Evolutionary conservation across 2,329 filamentous ascomycete genomes (phyloP).

Genomic region (Ascochyta fabae): DNA sequence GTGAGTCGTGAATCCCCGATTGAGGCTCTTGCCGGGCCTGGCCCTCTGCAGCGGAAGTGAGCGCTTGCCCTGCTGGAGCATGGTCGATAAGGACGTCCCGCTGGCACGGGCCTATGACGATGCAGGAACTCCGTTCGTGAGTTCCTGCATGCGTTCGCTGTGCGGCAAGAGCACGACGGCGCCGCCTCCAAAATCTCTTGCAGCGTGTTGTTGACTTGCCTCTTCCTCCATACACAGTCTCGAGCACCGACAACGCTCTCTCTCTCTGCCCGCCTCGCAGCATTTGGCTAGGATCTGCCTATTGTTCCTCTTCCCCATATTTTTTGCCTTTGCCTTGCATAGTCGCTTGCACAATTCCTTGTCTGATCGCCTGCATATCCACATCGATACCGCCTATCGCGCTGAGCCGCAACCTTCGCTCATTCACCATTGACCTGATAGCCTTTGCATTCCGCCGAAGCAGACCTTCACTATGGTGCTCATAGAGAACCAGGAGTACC

Average conservation of each 20-base stretch:
- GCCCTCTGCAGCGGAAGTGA: slow-evolving; percentile 6
- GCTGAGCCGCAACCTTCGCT: slow-evolving; percentile 21
- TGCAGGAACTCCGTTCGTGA: slow-evolving; percentile 33
- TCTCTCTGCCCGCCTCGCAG: slow-evolving; percentile 6
- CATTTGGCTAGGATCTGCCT: slow-evolving; percentile 3
- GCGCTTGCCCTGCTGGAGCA: slow-evolving; percentile 15
- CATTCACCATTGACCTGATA: slow-evolving; percentile 12
- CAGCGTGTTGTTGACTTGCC: slow-evolving; percentile 9
- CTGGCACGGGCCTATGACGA: slow-evolving; percentile 39
- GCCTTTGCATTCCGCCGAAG: slow-evolving; percentile 13
- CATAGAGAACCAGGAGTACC: slow-evolving; percentile 84
- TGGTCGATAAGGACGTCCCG: slow-evolving; percentile 33
- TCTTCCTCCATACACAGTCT: slow-evolving; percentile 16
- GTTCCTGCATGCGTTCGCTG: slow-evolving; percentile 41
- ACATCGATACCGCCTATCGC: slow-evolving; percentile 33
- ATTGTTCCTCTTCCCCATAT: slow-evolving; percentile 18
- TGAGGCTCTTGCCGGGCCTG: slow-evolving; percentile 17
- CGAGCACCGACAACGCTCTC: slow-evolving; percentile 15
- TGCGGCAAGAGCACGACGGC: slow-evolving; percentile 24
- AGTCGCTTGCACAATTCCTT: slow-evolving; percentile 29
- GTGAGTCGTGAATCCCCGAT: slow-evolving; percentile 4
- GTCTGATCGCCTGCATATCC: slow-evolving; percentile 26
- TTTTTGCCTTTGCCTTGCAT: slow-evolving; percentile 11
- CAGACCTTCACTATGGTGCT: slow-evolving; percentile 72
- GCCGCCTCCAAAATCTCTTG: slow-evolving; percentile 26